Conservation (phyloP, 208 protist species). For the Trypanosoma cruzi region DNA sequence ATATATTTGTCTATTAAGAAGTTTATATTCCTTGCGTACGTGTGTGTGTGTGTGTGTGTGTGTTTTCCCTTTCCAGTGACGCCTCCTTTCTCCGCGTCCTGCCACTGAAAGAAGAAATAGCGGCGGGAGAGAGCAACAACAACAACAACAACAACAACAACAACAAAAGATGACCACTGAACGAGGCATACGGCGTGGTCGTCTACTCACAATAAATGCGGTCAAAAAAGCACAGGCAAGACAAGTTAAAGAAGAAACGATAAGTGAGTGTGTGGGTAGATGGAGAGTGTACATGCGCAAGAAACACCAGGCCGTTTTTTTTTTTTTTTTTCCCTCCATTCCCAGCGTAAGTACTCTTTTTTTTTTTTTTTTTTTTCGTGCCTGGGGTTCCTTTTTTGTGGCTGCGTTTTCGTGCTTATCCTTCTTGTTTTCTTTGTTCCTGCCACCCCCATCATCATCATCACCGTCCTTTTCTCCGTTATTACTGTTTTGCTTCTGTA, state of each 20-base stretch:
- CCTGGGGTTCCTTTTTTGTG: background rate
- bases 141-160: background rate
- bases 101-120: background rate
- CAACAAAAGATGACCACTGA: no score
- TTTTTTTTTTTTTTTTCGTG: no score
- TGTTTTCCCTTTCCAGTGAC: background rate
- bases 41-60: background rate
- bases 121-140: background rate
- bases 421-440: background rate
- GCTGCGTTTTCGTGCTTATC: background rate
- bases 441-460: no score
- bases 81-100: background rate
- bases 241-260: background rate
- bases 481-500: background rate
- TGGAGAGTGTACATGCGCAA: background rate
- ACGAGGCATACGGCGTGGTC: no score
- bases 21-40: background rate
- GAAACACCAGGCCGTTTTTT: background rate
- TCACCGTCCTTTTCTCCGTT: background rate
- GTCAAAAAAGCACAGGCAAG: no score
- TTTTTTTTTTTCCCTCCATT: no score
- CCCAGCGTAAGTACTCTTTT: no score
- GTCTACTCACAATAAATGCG: no score
- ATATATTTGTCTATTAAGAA: no score
- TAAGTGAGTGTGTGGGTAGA: background rate